These are phyloP conservation scores for Torulaspora globosa DNA, from an alignment of 1,139 yeast genomes.

Conservation along the genomic window DNA sequence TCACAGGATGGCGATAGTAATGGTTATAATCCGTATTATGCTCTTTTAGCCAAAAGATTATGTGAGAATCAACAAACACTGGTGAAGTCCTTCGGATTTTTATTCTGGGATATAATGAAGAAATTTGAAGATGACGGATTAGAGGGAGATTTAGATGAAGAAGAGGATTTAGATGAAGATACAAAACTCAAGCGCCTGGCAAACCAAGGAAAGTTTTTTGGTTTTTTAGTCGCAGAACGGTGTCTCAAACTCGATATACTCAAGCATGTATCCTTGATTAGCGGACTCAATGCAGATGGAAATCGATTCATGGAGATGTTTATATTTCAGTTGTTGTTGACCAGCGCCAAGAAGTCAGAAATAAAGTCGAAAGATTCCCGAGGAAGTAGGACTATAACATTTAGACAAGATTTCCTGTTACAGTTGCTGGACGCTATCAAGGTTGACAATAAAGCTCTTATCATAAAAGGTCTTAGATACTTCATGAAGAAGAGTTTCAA, in stretches of 20 bases:
- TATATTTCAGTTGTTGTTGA: slow-evolving; percentile 62
- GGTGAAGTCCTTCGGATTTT: slow-evolving; percentile 81
- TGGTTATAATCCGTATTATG: slow-evolving; percentile 86
- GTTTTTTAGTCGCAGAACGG: slow-evolving; percentile 67
- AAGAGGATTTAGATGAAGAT: slow-evolving; percentile 43
- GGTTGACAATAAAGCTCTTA: slow-evolving; percentile 53
- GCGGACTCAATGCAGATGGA: slow-evolving; percentile 65
- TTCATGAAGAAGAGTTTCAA: slow-evolving; percentile 56
- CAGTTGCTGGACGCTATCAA: slow-evolving; percentile 52
- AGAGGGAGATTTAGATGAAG: slow-evolving; percentile 36
- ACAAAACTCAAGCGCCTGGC: slow-evolving; percentile 54
- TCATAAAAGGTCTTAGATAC: slow-evolving; percentile 66
- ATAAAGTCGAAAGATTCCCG: slow-evolving; percentile 41
- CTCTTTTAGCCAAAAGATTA: slow-evolving; percentile 69
- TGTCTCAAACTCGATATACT: slow-evolving; percentile 68
- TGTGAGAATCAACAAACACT: slow-evolving; percentile 61
- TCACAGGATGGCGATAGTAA: slow-evolving; percentile 56
- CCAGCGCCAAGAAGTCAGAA: slow-evolving; percentile 62
- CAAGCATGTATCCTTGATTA: slow-evolving; percentile 68
- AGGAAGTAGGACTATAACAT: slow-evolving; percentile 41
- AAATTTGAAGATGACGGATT: slow-evolving; percentile 56
- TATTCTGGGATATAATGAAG: slow-evolving; percentile 82
- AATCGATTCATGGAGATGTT: slow-evolving; percentile 69
- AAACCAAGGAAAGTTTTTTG: slow-evolving; percentile 77
- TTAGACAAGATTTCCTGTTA: slow-evolving; percentile 52